These are phyloP conservation scores for Galium porrigens DNA, from an alignment of 305 asterid genomes.

Conservation along the genomic window DNA sequence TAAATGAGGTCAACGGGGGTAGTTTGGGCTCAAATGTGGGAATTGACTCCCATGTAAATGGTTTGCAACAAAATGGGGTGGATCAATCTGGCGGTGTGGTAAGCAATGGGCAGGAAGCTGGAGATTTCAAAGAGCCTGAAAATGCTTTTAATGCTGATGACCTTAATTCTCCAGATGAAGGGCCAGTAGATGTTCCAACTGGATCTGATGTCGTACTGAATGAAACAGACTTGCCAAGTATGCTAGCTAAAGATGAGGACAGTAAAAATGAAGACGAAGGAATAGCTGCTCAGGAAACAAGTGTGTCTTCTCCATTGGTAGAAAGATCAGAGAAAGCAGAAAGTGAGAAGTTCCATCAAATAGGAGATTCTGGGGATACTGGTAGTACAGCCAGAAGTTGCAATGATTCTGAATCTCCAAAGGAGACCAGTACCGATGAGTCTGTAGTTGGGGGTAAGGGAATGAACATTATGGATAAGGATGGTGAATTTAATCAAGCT, in stretches of 20 bases:
- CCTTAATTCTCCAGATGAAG: slow-evolving; percentile 26
- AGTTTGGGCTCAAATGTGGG: slow-evolving; percentile 21
- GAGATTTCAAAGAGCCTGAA: slow-evolving; percentile 19
- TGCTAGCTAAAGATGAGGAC: slow-evolving; percentile 10
- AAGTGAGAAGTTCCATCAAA: slow-evolving; percentile 15
- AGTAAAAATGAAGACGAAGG: slow-evolving; percentile 10
- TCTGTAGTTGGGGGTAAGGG: slow-evolving; percentile 18
- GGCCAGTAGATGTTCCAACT: slow-evolving; percentile 20
- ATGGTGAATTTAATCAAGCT: slow-evolving; percentile 23
- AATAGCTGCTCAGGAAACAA: slow-evolving; percentile 17
- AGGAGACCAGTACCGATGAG: slow-evolving; percentile 20
- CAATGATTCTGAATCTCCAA: slow-evolving; percentile 21
- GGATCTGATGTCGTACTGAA: slow-evolving; percentile 7
- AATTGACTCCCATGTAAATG: slow-evolving; percentile 25
- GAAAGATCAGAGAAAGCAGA: slow-evolving; percentile 16
- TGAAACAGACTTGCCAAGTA: slow-evolving; percentile 10
- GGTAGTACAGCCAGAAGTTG: slow-evolving; percentile 21
- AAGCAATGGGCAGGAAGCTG: slow-evolving; percentile 23
- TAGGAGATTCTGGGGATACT: slow-evolving; percentile 16
- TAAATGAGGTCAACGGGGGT: slow-evolving; percentile 23
- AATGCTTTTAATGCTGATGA: slow-evolving; percentile 17
- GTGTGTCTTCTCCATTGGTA: slow-evolving; percentile 19
- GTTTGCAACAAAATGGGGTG: slow-evolving; percentile 20
- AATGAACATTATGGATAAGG: slow-evolving; percentile 25
- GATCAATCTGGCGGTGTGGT: slow-evolving; percentile 16